A percentile compares a stretch with the other conserved stretches of the same genome.
Evolutionary conservation across 2,329 filamentous ascomycete genomes (phyloP).

Genomic region (Thelonectria discophora): DNA sequence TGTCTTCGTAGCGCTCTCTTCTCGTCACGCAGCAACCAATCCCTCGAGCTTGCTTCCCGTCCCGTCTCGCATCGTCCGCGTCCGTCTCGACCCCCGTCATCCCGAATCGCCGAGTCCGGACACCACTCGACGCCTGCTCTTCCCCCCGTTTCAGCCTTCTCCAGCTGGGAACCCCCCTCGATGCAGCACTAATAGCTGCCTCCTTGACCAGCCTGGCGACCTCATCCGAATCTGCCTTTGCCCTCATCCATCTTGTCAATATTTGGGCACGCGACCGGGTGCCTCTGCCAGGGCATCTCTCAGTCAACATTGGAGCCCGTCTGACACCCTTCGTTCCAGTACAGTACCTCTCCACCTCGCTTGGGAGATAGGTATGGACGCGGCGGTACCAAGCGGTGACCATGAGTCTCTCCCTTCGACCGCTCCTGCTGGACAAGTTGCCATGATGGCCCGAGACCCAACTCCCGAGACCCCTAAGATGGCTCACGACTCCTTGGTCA

Average conservation of each 20-base stretch:
- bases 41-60: slow-evolving; percentile 3
- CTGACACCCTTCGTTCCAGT: slow-evolving; percentile 43
- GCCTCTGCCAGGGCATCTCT: slow-evolving; percentile 35
- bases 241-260: slow-evolving; percentile 21
- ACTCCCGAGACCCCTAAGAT: slow-evolving; percentile 49
- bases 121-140: slow-evolving; percentile 20
- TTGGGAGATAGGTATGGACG: slow-evolving; percentile 43
- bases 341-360: slow-evolving; percentile 28
- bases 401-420: slow-evolving; percentile 42
- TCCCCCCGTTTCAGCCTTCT: slow-evolving; percentile 26
- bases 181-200: slow-evolving; percentile 39
- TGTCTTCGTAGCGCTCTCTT: too few species aligned
- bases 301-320: slow-evolving; percentile 40
- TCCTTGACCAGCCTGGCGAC: slow-evolving; percentile 29
- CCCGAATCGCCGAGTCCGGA: slow-evolving; percentile 19
- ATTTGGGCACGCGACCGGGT: slow-evolving; percentile 31
- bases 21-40: slow-evolving; percentile 12
- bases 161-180: slow-evolving; percentile 37
- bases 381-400: slow-evolving; percentile 37
- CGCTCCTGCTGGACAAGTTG: slow-evolving; percentile 31
- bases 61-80: background rate
- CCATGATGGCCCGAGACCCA: slow-evolving; percentile 40
- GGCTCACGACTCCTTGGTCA: slow-evolving; percentile 77
- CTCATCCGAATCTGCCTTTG: slow-evolving; percentile 17
- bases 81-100: slow-evolving; percentile 8